Evolutionary conservation across 192 early-diverging fungal species (phyloP).

Genomic region (Podila clonocystis): DNA sequence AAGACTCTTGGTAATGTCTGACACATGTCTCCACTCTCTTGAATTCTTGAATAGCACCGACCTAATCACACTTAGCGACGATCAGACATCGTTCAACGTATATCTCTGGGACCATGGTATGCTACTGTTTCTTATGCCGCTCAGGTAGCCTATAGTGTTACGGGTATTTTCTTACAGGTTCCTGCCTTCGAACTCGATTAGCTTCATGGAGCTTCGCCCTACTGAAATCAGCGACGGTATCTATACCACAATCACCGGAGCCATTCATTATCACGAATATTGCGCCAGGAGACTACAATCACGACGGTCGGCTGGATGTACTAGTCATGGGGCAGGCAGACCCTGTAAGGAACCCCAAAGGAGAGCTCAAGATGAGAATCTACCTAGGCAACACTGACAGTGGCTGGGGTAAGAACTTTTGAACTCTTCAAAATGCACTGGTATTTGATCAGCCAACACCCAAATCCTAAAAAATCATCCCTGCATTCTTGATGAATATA

Average conservation of each 20-base stretch:
- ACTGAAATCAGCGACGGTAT: conserved; percentile 60
- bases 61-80: conserved; percentile 74
- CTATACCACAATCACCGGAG: conserved; percentile 29
- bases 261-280: conserved; percentile 74
- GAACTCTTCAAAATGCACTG: not conserved
- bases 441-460: too few species aligned
- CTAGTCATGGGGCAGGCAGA: conserved; percentile 75
- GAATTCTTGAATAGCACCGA: conserved; percentile 67
- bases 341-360: conserved; percentile 25
- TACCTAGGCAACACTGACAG: conserved; percentile 75
- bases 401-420: conserved; percentile 61
- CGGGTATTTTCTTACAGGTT: not conserved
- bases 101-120: conserved; percentile 78
- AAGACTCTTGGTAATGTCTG: not conserved
- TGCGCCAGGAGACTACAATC: conserved; percentile 88
- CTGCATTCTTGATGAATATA: not conserved
- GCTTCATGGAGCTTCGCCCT: conserved; percentile 54
- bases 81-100: conserved; percentile 74
- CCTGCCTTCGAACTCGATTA: conserved; percentile 1
- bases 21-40: not conserved
- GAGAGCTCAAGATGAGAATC: conserved; percentile 71
- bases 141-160: not conserved
- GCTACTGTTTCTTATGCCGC: not conserved
- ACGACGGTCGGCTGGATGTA: conserved; percentile 89
- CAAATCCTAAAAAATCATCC: too few species aligned